phyloP scores from a whole-genome alignment of 2,329 filamentous ascomycete species.

The Colletotrichum godetiae region DNA sequence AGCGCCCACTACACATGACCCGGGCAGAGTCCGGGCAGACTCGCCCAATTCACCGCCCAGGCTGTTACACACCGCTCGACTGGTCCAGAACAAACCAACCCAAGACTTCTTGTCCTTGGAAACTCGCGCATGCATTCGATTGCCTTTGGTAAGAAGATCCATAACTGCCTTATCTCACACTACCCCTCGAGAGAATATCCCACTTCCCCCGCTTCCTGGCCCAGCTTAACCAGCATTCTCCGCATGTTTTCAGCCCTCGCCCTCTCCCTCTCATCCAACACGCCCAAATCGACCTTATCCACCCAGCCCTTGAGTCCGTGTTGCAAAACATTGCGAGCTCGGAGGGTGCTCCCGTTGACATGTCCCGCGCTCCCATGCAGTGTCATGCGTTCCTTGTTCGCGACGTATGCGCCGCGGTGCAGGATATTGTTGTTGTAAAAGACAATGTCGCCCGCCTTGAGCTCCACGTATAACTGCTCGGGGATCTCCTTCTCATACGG shows the following conservation, averaged over 20 bases:
- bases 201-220: conserved; percentile 68
- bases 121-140: background rate
- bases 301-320: conserved; percentile 79
- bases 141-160: conserved; percentile 6
- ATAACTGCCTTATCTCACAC: conserved; percentile 8
- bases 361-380: conserved; percentile 79
- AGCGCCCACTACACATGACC: conserved; percentile 26
- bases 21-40: background rate
- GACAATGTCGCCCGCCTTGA: conserved; percentile 81
- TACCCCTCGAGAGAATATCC: conserved; percentile 69
- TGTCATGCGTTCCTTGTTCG: conserved; percentile 71
- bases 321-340: conserved; percentile 80
- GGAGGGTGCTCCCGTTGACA: conserved; percentile 60
- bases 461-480: conserved; percentile 71
- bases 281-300: conserved; percentile 65
- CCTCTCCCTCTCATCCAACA: conserved; percentile 54
- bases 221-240: conserved; percentile 70
- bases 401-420: conserved; percentile 75
- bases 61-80: conserved; percentile 28
- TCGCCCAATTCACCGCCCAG: conserved; percentile 22
- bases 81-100: background rate
- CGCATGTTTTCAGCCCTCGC: conserved; percentile 73
- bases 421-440: conserved; percentile 95
- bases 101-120: conserved; percentile 22
- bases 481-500: conserved; percentile 73